Base-by-base conservation (phyloP, 306 rosid species). In the Pterocarpus macrocarpus region DNA sequence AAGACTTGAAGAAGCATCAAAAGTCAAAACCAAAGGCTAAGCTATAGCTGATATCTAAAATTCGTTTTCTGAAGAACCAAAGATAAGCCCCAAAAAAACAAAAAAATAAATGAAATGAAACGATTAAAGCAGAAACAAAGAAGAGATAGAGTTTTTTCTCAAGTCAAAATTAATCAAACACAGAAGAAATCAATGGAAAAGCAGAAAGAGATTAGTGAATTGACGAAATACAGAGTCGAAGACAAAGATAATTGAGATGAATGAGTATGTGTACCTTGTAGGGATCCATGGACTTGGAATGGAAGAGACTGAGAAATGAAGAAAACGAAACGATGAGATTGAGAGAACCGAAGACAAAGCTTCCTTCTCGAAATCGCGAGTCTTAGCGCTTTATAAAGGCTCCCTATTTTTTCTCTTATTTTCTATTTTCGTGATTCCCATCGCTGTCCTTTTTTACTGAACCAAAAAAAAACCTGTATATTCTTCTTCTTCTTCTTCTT, bases 241-340 rank as follows among this genome's bases (percentile, higher is more conserved):
- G 11, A 13, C 4, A 5, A 73, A 16, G 14, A 16, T 2, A 56
- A 5, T 33, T 6, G 50, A 55, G 10, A 75, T 2, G n/a, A 7
- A 7, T 5, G 15, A 43, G 11, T 14, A 73, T 75, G 15, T 4
- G 66, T 85, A 91, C 97, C 98, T 88, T 90, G 97, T 87, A 92
- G 56, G 98, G 98, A 89, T 94, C 97, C 98, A 94, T 94, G 84
- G 80, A 0, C 4, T 62, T 30, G 41, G 80, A 7, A 5, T 38
- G 41, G 82, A 3, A 2, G 55, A 64, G 44, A 14, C n/a, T 57
- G 66, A 80, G 85, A 63, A 38, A 63, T 0, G 6, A 1, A 53
- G 45, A n/a, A 17, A 49, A 61, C 16, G 13, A 32, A 80, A 64
- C 8, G 47, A 10, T 17, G 80, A 63, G 73, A 73, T 49, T 47